Conservation (phyloP, 352 stramenopile species). For the Phytopythium ostracodes region DNA sequence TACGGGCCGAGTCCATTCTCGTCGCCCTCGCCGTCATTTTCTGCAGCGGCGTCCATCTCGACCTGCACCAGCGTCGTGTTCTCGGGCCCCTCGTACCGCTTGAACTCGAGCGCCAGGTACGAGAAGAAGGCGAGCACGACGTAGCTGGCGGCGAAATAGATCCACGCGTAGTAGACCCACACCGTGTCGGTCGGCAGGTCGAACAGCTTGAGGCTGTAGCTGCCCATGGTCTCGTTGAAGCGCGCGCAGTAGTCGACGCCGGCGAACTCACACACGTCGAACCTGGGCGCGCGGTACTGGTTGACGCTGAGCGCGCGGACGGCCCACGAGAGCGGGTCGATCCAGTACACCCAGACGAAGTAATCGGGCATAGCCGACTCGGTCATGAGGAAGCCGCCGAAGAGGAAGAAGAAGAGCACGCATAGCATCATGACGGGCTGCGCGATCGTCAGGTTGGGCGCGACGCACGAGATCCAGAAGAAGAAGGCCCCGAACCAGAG, state of each 20-base stretch:
- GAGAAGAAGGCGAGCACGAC: conserved; percentile 36
- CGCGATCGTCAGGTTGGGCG: conserved; percentile 47
- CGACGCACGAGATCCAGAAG: conserved; percentile 46
- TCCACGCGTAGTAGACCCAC: conserved; percentile 61
- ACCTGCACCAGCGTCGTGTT: conserved; percentile 36
- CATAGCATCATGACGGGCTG: conserved; percentile 57
- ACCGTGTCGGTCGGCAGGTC: conserved; percentile 35
- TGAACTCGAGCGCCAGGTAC: conserved; percentile 44
- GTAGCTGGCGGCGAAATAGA: conserved; percentile 47
- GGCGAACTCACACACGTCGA: conserved; percentile 39
- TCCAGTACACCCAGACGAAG: conserved; percentile 79
- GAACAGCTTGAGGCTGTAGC: conserved; percentile 48
- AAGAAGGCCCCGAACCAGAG: conserved; percentile 69
- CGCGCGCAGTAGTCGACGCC: conserved; percentile 49
- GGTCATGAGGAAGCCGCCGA: conserved; percentile 57
- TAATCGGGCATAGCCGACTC: conserved; percentile 54
- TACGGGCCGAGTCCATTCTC: conserved; percentile 5
- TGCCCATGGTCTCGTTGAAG: conserved; percentile 29
- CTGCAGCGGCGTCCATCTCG: conserved; percentile 24
- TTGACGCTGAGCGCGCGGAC: conserved; percentile 62
- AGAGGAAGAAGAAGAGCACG: conserved; percentile 63
- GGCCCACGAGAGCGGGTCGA: conserved; percentile 67
- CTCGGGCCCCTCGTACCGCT: conserved; percentile 42
- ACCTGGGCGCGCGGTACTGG: conserved; percentile 46
- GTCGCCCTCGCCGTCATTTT: conserved; percentile 12